These are phyloP conservation scores for Symbiotaphrina buchneri DNA, from an alignment of 495 filamentous ascomycete species.

Conservation along the genomic window DNA sequence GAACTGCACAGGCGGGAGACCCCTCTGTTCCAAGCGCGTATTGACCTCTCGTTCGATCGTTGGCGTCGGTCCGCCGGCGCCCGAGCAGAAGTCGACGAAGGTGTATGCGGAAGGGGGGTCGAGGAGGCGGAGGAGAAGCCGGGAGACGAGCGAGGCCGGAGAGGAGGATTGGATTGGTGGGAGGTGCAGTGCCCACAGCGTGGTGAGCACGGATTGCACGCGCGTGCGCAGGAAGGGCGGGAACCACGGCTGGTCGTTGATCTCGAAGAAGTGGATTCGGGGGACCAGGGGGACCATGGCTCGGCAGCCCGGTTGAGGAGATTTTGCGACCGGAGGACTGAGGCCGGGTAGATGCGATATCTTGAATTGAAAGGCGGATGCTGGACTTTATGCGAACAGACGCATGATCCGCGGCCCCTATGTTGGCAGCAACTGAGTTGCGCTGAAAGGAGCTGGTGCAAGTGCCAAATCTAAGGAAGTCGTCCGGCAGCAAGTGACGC, in stretches of 20 bases:
- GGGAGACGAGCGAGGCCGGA: constrained; percentile 10
- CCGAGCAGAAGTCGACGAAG: constrained; percentile 52
- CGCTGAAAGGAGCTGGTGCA: too few relatives aligned
- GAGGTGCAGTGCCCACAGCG: constrained; percentile 12
- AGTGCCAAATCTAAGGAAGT: too few relatives aligned
- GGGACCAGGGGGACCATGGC: too few relatives aligned
- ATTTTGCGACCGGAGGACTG: too few relatives aligned
- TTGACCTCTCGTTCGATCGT: constrained; percentile 31
- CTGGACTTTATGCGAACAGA: too few relatives aligned
- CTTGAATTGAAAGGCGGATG: too few relatives aligned
- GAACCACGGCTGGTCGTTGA: constrained; percentile 3
- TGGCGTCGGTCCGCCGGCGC: constrained; percentile 44
- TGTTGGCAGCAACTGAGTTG: too few relatives aligned
- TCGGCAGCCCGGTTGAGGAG: too few relatives aligned
- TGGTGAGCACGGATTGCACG: constrained; percentile 11
- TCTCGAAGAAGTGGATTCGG: constrained; percentile 3
- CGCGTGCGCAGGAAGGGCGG: constrained; percentile 1
- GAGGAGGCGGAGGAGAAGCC: constrained; percentile 6
- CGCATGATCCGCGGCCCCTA: too few relatives aligned
- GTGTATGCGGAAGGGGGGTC: constrained; percentile 3
- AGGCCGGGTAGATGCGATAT: too few relatives aligned
- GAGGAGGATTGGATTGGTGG: constrained; percentile 9
- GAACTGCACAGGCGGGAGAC: constrained; percentile 26
- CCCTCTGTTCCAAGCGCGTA: constrained; percentile 5
- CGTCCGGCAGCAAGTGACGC: too few relatives aligned